A percentile compares a stretch with the other conserved stretches of the same genome.
Evolutionary conservation across 169 alveolate species (phyloP).

Genomic region (Plasmodium berghei): DNA sequence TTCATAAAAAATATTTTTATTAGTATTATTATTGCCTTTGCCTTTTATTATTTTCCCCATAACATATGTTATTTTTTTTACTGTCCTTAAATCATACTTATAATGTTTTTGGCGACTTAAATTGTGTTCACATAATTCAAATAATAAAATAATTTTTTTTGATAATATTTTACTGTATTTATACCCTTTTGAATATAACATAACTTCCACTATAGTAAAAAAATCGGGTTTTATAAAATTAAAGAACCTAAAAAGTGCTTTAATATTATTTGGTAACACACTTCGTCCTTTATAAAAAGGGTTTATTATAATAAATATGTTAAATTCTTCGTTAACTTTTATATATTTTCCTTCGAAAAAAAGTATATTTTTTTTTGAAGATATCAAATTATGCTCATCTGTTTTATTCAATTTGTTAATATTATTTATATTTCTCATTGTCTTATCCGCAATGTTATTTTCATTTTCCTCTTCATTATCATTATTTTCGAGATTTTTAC

Average conservation of each 20-base stretch:
- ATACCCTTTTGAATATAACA: slow-evolving; percentile 96
- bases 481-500: too few species aligned
- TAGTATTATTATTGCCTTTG: neutral
- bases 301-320: slow-evolving; percentile 98
- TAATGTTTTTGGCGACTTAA: slow-evolving; percentile 95
- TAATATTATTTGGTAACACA: slow-evolving; percentile 96
- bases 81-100: slow-evolving; percentile 98
- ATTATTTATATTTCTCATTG: neutral
- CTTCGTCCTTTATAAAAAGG: slow-evolving; percentile 99
- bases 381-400: slow-evolving; percentile 65
- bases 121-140: slow-evolving; percentile 94
- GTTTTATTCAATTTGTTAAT: neutral
- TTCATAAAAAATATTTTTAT: slow-evolving; percentile 50
- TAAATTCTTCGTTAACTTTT: slow-evolving; percentile 93
- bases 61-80: slow-evolving; percentile 93
- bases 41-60: slow-evolving; percentile 90
- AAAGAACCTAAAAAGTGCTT: slow-evolving; percentile 93
- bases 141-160: slow-evolving; percentile 94
- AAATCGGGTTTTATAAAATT: slow-evolving; percentile 94
- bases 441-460: neutral
- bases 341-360: slow-evolving; percentile 89
- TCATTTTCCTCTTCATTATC: neutral
- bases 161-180: slow-evolving; percentile 93
- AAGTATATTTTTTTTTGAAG: slow-evolving; percentile 86
- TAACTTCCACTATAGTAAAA: slow-evolving; percentile 92